Evolutionary conservation across 1,284 basidiomycete species (phyloP).

Genomic region (Apiotrichum mycotoxinovorans): DNA sequence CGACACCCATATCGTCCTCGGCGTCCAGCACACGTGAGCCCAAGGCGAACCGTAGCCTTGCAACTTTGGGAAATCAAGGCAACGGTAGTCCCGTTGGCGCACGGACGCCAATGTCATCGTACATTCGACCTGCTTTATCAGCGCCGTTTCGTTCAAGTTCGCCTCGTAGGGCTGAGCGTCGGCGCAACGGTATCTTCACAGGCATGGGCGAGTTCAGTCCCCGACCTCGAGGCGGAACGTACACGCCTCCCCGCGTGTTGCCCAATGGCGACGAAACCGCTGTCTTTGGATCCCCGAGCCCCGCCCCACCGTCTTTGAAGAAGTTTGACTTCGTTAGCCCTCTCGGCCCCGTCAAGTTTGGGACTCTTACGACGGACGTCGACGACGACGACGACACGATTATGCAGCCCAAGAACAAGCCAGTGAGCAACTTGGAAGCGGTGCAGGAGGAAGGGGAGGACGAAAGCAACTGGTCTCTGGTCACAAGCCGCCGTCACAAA

Average conservation of each 20-base stretch:
- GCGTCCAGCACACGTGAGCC: conserved; percentile 6
- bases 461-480: conserved; percentile 16
- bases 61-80: not conserved
- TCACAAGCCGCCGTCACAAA: conserved; percentile 5
- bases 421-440: conserved; percentile 9
- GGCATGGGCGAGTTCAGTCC: conserved; percentile 38
- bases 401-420: conserved; percentile 6
- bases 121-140: conserved; percentile 38
- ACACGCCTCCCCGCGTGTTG: conserved; percentile 40
- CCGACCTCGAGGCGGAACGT: conserved; percentile 31
- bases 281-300: conserved; percentile 16
- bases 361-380: not conserved
- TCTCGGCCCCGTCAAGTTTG: conserved; percentile 26
- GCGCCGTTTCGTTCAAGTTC: conserved; percentile 34
- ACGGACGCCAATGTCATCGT: conserved; percentile 20
- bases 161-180: conserved; percentile 34
- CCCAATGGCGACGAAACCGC: conserved; percentile 45
- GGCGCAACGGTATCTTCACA: conserved; percentile 24
- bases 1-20: not conserved
- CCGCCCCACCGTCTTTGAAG: conserved; percentile 22
- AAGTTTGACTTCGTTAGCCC: conserved; percentile 46
- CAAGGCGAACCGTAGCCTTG: not conserved
- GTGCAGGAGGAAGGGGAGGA: conserved; percentile 19
- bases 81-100: not conserved
- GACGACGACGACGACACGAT: conserved; percentile 16